Base-by-base conservation (phyloP, 345 rosid species). In the Gossypium stocksii region DNA sequence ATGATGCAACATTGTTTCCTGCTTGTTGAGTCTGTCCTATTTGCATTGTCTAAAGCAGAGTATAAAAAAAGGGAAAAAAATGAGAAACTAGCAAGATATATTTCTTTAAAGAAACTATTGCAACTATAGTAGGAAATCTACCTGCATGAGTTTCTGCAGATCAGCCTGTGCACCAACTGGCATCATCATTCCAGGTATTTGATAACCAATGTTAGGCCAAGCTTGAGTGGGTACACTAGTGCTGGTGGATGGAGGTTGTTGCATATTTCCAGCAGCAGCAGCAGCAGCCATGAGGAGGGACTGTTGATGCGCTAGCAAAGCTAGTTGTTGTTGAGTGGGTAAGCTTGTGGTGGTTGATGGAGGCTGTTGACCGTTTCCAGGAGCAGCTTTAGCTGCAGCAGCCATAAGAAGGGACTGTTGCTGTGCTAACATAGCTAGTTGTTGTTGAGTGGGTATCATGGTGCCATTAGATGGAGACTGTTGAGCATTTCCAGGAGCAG, bases 331-430 rank as follows among this genome's bases (percentile, higher is more conserved):
- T 25, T 60, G 87, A 60, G 86, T 71, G 8, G 91, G 83, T 49
- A 82, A 58, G 78, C 70, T 87, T n/a, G 81, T 66, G 73, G 85
- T 89, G 77, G 88, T 90, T 48, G 91, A 78, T 19, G 84, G 82
- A 70, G 85, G 69, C 68, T 86, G 95, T 77, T 82, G 95, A 80
- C 77, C 71, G 75, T 38, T 75, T 53, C 85, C 82, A 53, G 82
- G 68, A 74, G 82, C 84, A 71, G 92, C 86, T 86, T 89, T 91
- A 48, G 83, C 81, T 49, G 93, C 93, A 60, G 97, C 94, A 58
- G 97, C 97, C 96, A 93, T 85, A 63, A 89, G 87, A 76, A 91
- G 88, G 45, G 92, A 89, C 77, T 94, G 98, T 76, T 92, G 98
- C 79, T 95, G 98, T 45, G 97, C 97, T 58, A 93, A 86, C 89